Evolutionary conservation across 352 stramenopile genomes (phyloP), one percentile per base, ranked within the genome.

Genomic region (Globisporangium paddicum): DNA sequence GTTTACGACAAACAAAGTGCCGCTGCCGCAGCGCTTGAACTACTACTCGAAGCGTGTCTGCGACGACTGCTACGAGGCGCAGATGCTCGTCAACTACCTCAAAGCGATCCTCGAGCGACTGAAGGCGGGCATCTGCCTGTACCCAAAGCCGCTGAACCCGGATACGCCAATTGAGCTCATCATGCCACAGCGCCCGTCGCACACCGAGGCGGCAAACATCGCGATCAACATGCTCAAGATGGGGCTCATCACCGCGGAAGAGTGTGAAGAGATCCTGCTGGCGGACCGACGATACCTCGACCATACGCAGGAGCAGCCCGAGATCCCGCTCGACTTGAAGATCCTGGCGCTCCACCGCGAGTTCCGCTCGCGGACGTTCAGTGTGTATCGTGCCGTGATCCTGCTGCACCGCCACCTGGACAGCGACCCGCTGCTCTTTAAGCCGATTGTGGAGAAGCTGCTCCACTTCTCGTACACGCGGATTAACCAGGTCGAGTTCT

Each of bases 401-500:
- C 58, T 96, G 57, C 49, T 96, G 55, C 83, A 95, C 58, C 85
- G 87, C 25, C 73, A 96, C 53, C 64, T 95, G 59, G 84, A 96
- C 58, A 93, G 79, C 62, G 85, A 93, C 46, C 84, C 87, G 26
- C 64, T 95, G 34, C 49, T 95, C 5, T 95, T 95, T 66, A 94
- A 95, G 66, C 86, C 85, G 34, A 91, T 93, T 40, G 80, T 93
- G 47, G 84, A 94, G 55, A 87, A 86, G 26, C 51, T 95, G 52
- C 66, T 92, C 5, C 77, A 94, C 34, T 93, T 94, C 60, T 93
- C 85, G 41, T 93, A 93, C 71, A 90, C 84, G 26, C 75, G 86
- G 23, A 93, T 96, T 64, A 95, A 95, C 60, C 82, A 96, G 68
- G 82, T 97, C 45, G 89, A 97, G 63, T 96, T 97, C 59, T 96